Base-by-base conservation (phyloP, 2,329 filamentous ascomycete species). In the Claviceps purpurea region DNA sequence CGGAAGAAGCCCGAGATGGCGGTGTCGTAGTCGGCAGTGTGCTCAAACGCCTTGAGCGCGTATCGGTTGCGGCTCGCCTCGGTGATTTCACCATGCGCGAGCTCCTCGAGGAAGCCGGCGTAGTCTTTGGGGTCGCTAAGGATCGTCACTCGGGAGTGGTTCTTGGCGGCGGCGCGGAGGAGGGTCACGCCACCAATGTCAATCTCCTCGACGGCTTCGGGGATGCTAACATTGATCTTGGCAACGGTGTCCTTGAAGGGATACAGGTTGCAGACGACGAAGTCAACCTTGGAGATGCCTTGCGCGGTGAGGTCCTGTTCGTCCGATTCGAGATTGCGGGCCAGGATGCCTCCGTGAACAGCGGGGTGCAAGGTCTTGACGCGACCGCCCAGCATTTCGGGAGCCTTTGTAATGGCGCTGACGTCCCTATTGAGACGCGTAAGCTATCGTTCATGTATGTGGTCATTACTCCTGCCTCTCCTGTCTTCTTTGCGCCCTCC, bases 201-300 rank as follows among this genome's bases (percentile, higher is more conserved):
- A 63, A 98, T 95, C 75, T 98, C 93, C 73, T 98, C 93, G 41
- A 98, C 91, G 50, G 93, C 93, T 73, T 98, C 91, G 50, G 88
- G 82, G 57, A 98, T 87, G 56, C 91, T 97, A 63, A 98, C 93
- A 64, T 95, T 95, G 74, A 94, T 83, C 78, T 96, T 95, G 62
- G 89, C 86, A 61, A 98, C 84, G 37, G 93, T 98, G 68, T 97
- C 90, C 76, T 96, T 96, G 82, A 98, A 98, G 13, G 93, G 93
- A 71, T 98, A 97, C 52, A 98, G 79, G 74, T 98, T 98, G 84
- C 93, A 97, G 67, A 98, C 85, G 61, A 95, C 89, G 62, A 85
- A 95, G 78, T 95, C 89, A 55, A 95, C 89, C 74, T 95, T 95
- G 74, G 87, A 79, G 68, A 95, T 95, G 72, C 89, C 93, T 73